These are phyloP conservation scores for Phytophthora europaea DNA, from an alignment of 352 stramenopile species.

Conservation along the genomic window DNA sequence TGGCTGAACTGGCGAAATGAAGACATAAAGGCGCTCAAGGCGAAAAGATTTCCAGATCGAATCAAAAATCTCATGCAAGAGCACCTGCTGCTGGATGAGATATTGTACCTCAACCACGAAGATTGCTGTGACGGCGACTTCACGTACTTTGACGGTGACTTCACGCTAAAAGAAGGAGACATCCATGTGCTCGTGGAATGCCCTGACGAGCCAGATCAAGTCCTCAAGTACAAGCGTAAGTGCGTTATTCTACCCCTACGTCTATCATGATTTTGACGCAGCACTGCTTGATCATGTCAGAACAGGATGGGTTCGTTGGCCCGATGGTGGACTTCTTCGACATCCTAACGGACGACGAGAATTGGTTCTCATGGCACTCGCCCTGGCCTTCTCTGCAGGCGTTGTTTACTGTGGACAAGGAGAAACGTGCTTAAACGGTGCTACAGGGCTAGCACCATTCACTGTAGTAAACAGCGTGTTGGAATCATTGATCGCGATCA, in stretches of 20 bases:
- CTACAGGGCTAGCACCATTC: conserved; percentile 10
- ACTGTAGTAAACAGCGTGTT: conserved; percentile 35
- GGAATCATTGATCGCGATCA: conserved; percentile 23
- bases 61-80: conserved; percentile 38
- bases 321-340: too few species aligned
- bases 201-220: conserved; percentile 23
- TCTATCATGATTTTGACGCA: conserved; percentile 23
- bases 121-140: not conserved
- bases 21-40: conserved; percentile 4
- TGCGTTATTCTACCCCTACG: conserved; percentile 31
- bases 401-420: conserved; percentile 36
- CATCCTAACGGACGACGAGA: too few species aligned
- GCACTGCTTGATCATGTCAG: conserved; percentile 38
- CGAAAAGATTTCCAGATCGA: conserved; percentile 22
- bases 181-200: conserved; percentile 39
- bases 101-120: not conserved
- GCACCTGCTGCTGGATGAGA: conserved; percentile 17
- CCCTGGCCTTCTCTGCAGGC: conserved; percentile 37
- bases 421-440: conserved; percentile 29
- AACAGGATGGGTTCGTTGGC: conserved; percentile 32
- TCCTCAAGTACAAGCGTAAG: conserved; percentile 31
- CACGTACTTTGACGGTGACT: conserved; percentile 26
- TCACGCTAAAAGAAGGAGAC: conserved; percentile 24
- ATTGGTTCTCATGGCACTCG: conserved; percentile 22
- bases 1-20: conserved; percentile 32